Evolutionary conservation across 2,329 filamentous ascomycete genomes (phyloP).

Genomic region (Truncatella angustata): DNA sequence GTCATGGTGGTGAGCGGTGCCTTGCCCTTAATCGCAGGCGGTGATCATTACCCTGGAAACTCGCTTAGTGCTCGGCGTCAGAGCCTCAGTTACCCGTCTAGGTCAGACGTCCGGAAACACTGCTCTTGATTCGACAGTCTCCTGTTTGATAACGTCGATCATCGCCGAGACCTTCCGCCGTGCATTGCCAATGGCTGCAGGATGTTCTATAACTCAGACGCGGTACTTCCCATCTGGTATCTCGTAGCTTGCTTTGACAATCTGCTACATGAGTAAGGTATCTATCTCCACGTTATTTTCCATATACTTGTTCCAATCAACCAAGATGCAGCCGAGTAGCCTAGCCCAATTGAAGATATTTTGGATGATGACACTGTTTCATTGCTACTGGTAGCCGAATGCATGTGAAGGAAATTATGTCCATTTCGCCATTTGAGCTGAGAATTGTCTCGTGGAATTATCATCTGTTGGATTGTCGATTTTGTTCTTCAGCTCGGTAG

Average conservation of each 20-base stretch:
- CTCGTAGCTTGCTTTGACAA: neutral
- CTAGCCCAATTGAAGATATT: neutral
- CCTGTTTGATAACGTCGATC: neutral
- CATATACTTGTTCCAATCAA: conserved; percentile 1
- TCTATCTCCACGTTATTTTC: neutral
- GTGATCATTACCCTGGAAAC: neutral
- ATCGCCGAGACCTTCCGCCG: neutral
- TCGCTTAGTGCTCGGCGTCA: conserved; percentile 7
- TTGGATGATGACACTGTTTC: conserved; percentile 1
- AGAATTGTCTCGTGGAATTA: neutral
- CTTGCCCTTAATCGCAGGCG: conserved; percentile 10
- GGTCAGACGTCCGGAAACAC: neutral
- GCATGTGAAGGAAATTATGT: conserved; percentile 7
- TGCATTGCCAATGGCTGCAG: neutral
- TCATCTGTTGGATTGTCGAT: neutral
- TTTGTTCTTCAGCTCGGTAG: conserved; percentile 7
- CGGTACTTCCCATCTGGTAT: conserved; percentile 2
- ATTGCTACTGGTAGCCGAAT: neutral
- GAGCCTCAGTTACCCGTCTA: conserved; percentile 9
- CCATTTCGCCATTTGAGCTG: neutral
- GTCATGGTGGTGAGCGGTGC: conserved; percentile 1
- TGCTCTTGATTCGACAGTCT: neutral
- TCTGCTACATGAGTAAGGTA: neutral
- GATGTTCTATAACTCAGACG: conserved; percentile 6
- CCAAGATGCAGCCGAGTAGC: neutral